These are phyloP conservation scores for Escallonia herrerae DNA, from an alignment of 129 eudicot species.

Conservation along the genomic window DNA sequence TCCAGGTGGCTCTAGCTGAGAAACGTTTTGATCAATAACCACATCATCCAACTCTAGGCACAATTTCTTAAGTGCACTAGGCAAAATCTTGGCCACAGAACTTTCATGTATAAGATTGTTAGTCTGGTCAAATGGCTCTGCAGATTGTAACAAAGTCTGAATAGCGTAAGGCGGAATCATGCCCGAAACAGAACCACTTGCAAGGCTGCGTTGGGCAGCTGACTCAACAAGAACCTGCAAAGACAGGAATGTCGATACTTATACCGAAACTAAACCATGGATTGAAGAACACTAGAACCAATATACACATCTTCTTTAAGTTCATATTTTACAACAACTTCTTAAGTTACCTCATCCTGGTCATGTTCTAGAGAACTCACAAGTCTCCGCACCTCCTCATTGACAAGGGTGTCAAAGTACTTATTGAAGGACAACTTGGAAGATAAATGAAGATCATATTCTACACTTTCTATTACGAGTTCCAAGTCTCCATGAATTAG, in stretches of 20 bases:
- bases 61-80: conserved; percentile 53
- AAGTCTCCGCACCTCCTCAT: conserved; percentile 50
- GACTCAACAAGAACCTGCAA: conserved; percentile 38
- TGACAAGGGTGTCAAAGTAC: conserved; percentile 47
- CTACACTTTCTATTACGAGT: conserved; percentile 36
- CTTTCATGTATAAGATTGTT: conserved; percentile 9
- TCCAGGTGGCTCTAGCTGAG: conserved; percentile 39
- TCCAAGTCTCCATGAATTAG: conserved; percentile 16
- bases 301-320: neutral
- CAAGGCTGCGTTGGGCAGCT: conserved; percentile 11
- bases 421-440: conserved; percentile 36
- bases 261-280: too few relatives aligned
- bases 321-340: neutral
- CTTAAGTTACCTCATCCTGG: conserved; percentile 42
- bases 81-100: conserved; percentile 33
- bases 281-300: too few relatives aligned
- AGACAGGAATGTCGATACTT: neutral
- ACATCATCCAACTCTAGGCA: conserved; percentile 21
- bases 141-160: conserved; percentile 12
- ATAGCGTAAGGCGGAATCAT: conserved; percentile 13
- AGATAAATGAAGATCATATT: conserved; percentile 50
- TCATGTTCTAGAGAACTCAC: conserved; percentile 19
- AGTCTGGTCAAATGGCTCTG: conserved; percentile 14
- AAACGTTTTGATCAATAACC: conserved; percentile 19
- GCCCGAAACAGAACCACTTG: conserved; percentile 9